phyloP scores from a whole-genome alignment of 2,329 filamentous ascomycete genomes.

The Claviceps africana region DNA sequence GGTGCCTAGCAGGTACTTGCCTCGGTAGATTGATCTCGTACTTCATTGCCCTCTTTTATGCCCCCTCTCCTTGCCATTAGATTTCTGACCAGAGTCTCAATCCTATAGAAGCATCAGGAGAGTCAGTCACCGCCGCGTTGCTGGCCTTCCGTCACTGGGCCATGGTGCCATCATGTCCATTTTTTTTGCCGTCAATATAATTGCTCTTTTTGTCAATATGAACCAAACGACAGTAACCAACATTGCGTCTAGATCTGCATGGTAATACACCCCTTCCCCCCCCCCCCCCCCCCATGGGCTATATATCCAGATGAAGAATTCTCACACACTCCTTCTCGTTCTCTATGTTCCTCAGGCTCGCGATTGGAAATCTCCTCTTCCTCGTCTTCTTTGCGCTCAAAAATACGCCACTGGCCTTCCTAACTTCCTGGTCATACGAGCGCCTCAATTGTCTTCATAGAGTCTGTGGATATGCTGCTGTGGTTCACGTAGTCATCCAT shows the following conservation, averaged over 20 bases:
- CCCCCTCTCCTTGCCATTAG: no score
- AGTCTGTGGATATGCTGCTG: constrained; percentile 34
- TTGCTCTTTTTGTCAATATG: constrained; percentile 20
- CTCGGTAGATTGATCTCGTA: not conserved
- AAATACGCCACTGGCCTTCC: constrained; percentile 40
- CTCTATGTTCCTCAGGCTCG: constrained; percentile 17
- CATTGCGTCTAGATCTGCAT: constrained; percentile 24
- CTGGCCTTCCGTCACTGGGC: constrained; percentile 18
- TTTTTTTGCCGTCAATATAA: constrained; percentile 22
- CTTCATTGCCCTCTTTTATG: not conserved
- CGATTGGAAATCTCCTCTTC: constrained; percentile 32
- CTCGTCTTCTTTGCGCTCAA: constrained; percentile 42
- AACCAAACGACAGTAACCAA: constrained; percentile 20
- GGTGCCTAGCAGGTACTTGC: not conserved
- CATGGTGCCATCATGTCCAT: constrained; percentile 16
- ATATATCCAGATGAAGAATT: not conserved
- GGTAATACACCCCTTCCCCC: constrained; percentile 15
- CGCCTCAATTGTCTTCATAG: constrained; percentile 44
- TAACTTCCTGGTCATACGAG: constrained; percentile 43
- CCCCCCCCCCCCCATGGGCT: no score
- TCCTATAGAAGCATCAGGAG: constrained; percentile 14
- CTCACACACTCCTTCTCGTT: not conserved
- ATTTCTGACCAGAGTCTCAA: not conserved
- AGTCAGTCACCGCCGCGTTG: constrained; percentile 13
- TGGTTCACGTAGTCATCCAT: constrained; percentile 33